phyloP scores from a whole-genome alignment of 108 stramenopile species.

The Skeletonema costatum region DNA sequence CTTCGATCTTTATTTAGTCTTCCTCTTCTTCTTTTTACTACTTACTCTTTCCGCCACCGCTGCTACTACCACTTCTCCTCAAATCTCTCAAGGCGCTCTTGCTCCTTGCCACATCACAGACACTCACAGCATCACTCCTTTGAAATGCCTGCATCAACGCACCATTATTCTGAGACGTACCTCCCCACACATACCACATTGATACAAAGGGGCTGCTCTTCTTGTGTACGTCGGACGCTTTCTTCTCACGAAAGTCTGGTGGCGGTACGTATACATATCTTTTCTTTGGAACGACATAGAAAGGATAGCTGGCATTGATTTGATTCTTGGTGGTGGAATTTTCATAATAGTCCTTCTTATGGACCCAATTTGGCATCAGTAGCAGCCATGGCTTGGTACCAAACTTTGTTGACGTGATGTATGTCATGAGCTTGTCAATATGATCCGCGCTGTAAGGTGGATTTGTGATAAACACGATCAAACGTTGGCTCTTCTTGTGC shows the following conservation, averaged over 20 bases:
- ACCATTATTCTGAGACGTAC: constrained; percentile 54
- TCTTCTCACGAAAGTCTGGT: constrained; percentile 74
- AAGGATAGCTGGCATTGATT: constrained; percentile 47
- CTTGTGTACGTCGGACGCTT: constrained; percentile 84
- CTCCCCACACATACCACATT: constrained; percentile 93
- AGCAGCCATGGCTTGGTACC: constrained; percentile 61
- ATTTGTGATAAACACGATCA: constrained; percentile 94
- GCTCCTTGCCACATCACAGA: constrained; percentile 78
- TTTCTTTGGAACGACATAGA: constrained; percentile 87
- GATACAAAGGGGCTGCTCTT: constrained; percentile 81
- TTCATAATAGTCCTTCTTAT: constrained; percentile 83
- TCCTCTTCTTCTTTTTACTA: constrained; percentile 1
- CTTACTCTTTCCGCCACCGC: constrained; percentile 10
- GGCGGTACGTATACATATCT: constrained; percentile 92
- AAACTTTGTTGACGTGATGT: constrained; percentile 53
- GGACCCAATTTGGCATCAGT: constrained; percentile 81
- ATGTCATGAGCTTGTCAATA: constrained; percentile 79
- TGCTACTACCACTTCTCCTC: constrained; percentile 55
- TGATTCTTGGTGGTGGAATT: constrained; percentile 32
- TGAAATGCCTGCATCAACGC: constrained; percentile 47
- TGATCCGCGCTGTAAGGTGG: constrained; percentile 97
- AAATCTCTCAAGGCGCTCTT: constrained; percentile 85
- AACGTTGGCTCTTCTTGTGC: constrained; percentile 58
- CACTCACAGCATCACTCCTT: constrained; percentile 11
- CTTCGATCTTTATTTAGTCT: background rate